A percentile compares a stretch with the other conserved stretches of the same genome.
Conservation (phyloP, 495 filamentous ascomycete genomes). For the Terfezia boudieri region DNA sequence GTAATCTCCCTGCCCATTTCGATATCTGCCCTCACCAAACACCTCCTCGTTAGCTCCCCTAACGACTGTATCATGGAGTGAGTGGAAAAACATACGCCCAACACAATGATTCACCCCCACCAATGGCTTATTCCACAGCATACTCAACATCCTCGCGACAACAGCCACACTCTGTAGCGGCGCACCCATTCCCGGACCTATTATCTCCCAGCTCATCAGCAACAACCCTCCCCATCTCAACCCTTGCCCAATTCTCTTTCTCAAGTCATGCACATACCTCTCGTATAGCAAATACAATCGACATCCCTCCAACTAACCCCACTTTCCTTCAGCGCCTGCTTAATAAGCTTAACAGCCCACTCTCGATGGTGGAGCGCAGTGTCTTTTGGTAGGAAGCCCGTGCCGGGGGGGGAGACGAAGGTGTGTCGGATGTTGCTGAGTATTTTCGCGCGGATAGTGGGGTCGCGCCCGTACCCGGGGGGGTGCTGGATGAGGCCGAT, state of each 20-base stretch:
- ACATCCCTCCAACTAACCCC: slow-evolving; percentile 39
- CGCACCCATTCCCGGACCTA: slow-evolving; percentile 78
- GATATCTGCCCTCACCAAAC: slow-evolving; percentile 28
- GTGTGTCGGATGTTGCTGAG: slow-evolving; percentile 92
- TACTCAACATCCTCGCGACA: slow-evolving; percentile 54
- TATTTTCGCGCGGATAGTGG: slow-evolving; percentile 39
- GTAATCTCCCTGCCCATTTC: slow-evolving; percentile 96
- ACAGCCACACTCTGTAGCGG: slow-evolving; percentile 77
- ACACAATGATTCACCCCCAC: slow-evolving; percentile 96
- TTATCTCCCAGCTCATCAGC: neutral
- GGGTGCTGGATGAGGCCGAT: slow-evolving; percentile 80
- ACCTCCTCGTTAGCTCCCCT: neutral
- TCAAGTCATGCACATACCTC: slow-evolving; percentile 22
- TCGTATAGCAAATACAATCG: slow-evolving; percentile 85
- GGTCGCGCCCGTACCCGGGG: slow-evolving; percentile 10
- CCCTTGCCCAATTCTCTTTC: neutral
- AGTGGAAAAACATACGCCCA: slow-evolving; percentile 36
- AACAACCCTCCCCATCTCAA: neutral
- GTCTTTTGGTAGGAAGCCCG: slow-evolving; percentile 91
- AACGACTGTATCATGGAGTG: neutral
- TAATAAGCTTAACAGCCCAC: slow-evolving; percentile 62
- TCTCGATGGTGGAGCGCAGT: slow-evolving; percentile 76
- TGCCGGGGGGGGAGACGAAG: slow-evolving; percentile 72
- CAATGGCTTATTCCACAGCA: slow-evolving; percentile 70
- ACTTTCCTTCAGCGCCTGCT: slow-evolving; percentile 50